A percentile compares a stretch with the other conserved stretches of the same genome.
phyloP scores from a whole-genome alignment of 1,284 basidiomycete species.

The Cronartium quercuum region DNA sequence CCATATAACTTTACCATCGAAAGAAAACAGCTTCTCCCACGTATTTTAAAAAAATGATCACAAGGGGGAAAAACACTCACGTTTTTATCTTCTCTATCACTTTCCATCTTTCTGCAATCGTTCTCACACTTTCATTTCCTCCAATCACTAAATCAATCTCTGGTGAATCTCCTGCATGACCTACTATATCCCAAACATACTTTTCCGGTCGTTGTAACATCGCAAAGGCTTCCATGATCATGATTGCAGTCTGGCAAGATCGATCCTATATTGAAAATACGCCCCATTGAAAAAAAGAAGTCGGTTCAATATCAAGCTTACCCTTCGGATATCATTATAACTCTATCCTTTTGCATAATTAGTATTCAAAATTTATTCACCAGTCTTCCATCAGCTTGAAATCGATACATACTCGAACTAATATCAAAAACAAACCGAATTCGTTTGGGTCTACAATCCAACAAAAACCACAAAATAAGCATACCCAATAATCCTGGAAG shows the following conservation, averaged over 20 bases:
- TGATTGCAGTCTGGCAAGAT: conserved; percentile 39
- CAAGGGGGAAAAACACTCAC: conserved; percentile 11
- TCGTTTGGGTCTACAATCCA: conserved; percentile 50
- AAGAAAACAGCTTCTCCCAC: too few relatives aligned
- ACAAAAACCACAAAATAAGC: conserved; percentile 42
- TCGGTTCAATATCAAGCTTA: too few relatives aligned
- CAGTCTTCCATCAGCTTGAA: conserved; percentile 48
- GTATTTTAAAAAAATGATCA: too few relatives aligned
- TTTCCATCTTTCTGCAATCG: conserved; percentile 40
- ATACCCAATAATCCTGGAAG: too few relatives aligned
- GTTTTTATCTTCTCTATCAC: conserved; percentile 36
- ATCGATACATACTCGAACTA: conserved; percentile 46
- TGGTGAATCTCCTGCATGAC: conserved; percentile 48
- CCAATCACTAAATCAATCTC: conserved; percentile 48
- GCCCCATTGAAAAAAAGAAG: not conserved
- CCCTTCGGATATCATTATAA: too few relatives aligned
- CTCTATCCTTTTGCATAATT: not conserved
- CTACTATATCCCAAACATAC: conserved; percentile 49
- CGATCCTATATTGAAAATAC: not conserved
- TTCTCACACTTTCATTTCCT: conserved; percentile 43
- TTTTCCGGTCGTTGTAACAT: conserved; percentile 40
- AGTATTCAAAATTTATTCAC: conserved; percentile 30
- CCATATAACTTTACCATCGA: too few relatives aligned
- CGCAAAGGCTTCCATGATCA: conserved; percentile 50
- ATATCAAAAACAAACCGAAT: conserved; percentile 50